phyloP scores from a whole-genome alignment of 2,329 filamentous ascomycete species.

The Lomentospora prolificans region DNA sequence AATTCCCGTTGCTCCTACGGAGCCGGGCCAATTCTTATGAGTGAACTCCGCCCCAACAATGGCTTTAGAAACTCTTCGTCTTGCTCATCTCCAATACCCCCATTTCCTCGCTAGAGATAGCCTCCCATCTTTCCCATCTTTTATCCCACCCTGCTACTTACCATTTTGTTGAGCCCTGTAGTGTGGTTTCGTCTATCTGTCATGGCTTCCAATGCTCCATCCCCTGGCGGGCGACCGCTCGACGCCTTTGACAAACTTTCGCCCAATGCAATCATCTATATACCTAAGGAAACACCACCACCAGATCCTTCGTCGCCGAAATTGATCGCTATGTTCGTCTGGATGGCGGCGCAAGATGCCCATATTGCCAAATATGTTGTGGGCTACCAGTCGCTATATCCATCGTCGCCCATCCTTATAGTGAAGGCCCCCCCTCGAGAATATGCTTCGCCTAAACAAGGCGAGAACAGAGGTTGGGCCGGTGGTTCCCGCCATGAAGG shows the following conservation, averaged over 20 bases:
- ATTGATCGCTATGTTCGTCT: conserved; percentile 37
- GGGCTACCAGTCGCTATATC: conserved; percentile 33
- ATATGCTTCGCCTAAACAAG: conserved; percentile 17
- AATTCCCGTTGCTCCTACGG: too few relatives aligned
- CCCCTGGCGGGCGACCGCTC: conserved; percentile 14
- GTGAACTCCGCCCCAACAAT: neutral
- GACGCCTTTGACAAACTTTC: conserved; percentile 28
- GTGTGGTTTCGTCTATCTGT: too few relatives aligned
- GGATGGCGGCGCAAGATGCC: conserved; percentile 40
- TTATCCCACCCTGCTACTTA: too few relatives aligned
- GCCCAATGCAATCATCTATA: conserved; percentile 25
- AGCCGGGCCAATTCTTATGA: neutral
- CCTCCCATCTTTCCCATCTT: too few relatives aligned
- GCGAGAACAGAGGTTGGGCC: conserved; percentile 25
- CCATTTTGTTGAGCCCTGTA: too few relatives aligned
- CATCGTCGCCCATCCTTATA: conserved; percentile 35
- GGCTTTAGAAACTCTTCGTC: neutral
- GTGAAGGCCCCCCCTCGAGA: conserved; percentile 29
- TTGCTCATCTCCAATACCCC: too few relatives aligned
- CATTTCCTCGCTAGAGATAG: too few relatives aligned
- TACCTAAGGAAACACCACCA: conserved; percentile 14
- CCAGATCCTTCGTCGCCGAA: conserved; percentile 23
- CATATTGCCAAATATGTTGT: conserved; percentile 43
- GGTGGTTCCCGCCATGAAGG: conserved; percentile 29
- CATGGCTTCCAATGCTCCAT: conserved; percentile 2